A percentile compares a stretch with the other conserved stretches of the same genome.
phyloP scores from a whole-genome alignment of 768 basidiomycete genomes.

The Serpula lacrymans region DNA sequence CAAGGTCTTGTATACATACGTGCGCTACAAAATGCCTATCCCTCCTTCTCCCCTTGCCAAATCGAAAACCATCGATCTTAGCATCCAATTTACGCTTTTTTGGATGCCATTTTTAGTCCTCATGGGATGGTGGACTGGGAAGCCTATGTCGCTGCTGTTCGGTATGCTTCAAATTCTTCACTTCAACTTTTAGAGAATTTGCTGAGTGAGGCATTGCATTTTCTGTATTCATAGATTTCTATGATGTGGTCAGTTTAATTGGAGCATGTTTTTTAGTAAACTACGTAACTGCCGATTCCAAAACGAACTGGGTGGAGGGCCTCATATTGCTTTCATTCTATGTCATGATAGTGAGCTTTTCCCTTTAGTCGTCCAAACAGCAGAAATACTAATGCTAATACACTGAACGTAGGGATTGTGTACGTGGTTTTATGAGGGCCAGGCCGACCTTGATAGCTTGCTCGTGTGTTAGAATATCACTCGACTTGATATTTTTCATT shows the following conservation, averaged over 20 bases:
- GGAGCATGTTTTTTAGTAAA: slow-evolving; percentile 75
- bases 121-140: slow-evolving; percentile 62
- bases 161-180: slow-evolving; percentile 38
- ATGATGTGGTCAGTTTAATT: slow-evolving; percentile 62
- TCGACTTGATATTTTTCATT: too few species aligned
- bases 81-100: slow-evolving; percentile 74
- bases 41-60: slow-evolving; percentile 59
- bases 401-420: slow-evolving; percentile 44
- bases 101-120: slow-evolving; percentile 76
- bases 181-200: background rate
- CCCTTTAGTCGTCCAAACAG: background rate
- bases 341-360: slow-evolving; percentile 51
- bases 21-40: slow-evolving; percentile 37
- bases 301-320: slow-evolving; percentile 80
- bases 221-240: slow-evolving; percentile 46
- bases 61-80: slow-evolving; percentile 69
- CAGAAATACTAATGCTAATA: background rate
- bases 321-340: slow-evolving; percentile 65
- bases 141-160: slow-evolving; percentile 63
- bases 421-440: slow-evolving; percentile 66
- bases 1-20: slow-evolving; percentile 2
- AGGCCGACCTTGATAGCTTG: slow-evolving; percentile 51
- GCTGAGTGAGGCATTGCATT: background rate
- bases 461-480: slow-evolving; percentile 35
- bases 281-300: slow-evolving; percentile 73